Base-by-base conservation (phyloP, 768 basidiomycete species). In the Kondoa malvinella region DNA sequence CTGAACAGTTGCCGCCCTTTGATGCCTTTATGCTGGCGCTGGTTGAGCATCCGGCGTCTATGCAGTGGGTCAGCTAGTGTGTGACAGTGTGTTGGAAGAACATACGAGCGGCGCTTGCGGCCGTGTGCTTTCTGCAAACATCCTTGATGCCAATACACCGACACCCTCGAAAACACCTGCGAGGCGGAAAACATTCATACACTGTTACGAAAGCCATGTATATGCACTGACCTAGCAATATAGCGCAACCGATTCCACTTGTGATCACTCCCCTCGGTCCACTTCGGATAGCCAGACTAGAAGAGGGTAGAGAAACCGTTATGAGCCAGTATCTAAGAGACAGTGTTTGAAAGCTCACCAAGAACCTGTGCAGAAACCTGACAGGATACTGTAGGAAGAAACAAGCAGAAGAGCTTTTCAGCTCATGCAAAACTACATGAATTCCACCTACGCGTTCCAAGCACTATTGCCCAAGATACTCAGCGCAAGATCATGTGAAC, bases 321-420 rank as follows among this genome's bases (percentile, higher is more conserved):
- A 26, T 30, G 4, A 4, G n/a, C 1, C 1, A 14, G 29, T 2
- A n/a, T 27, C 29, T 30, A 25, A 33, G 27, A 69, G 57, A 58
- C 26, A 56, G n/a, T 94, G 89, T 80, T 94, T 83, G 70, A 88
- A 83, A 68, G 94, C 95, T 66, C 96, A 79, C 77, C 89, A 92
- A 66, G 95, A 95, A 78, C 95, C 95, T 12, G 95, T 97, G 85
- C 95, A 83, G 80, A 99, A 99, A 58, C 95, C 95, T 29, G 92
- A 91, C 64, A 95, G 87, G 74, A 99, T 97, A 56, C 40, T 50
- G 40, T 50, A 21, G 40, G 21, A 8, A 8, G 12, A 50, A 50
- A 8, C 21, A 8, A 8, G 21, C 12, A 50, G 8, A 21, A 50
- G 40, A 8, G 40, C 40, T 50, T n/a, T n/a, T n/a, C n/a, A n/a